Percentiles rank a stretch among this genome's conserved stretches.
These are phyloP conservation scores for Phyllosticta citribraziliensis DNA, from an alignment of 2,329 filamentous ascomycete genomes.

Conservation along the genomic window DNA sequence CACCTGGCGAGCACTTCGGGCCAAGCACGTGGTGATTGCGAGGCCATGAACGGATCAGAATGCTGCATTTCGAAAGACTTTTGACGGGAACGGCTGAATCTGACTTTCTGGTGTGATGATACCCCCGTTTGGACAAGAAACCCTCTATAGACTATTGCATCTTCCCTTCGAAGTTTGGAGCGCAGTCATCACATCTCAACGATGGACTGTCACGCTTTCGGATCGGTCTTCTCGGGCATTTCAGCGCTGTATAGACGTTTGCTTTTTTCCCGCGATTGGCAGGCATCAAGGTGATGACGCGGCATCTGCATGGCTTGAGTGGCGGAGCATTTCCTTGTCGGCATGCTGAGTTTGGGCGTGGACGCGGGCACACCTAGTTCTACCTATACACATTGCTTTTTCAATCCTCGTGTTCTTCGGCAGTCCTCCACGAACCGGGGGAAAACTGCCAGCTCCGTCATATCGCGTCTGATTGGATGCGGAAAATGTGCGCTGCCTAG, in stretches of 20 bases:
- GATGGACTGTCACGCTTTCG: background rate
- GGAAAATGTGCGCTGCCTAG: too few relatives aligned
- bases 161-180: background rate
- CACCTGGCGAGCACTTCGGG: constrained; percentile 24
- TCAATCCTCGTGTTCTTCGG: background rate
- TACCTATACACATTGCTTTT: background rate
- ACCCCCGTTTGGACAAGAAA: constrained; percentile 3
- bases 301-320: background rate
- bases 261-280: background rate
- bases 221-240: background rate
- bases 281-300: background rate
- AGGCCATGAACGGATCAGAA: background rate
- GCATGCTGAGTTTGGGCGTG: background rate
- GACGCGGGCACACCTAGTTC: background rate
- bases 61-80: background rate
- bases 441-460: background rate
- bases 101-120: background rate
- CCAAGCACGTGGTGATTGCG: constrained; percentile 20
- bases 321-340: background rate
- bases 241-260: background rate
- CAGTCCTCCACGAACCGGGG: background rate
- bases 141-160: constrained; percentile 6
- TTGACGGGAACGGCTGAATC: background rate
- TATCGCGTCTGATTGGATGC: background rate
- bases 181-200: background rate